phyloP scores from a whole-genome alignment of 1,284 basidiomycete genomes.

The Leccinum proliferum region DNA sequence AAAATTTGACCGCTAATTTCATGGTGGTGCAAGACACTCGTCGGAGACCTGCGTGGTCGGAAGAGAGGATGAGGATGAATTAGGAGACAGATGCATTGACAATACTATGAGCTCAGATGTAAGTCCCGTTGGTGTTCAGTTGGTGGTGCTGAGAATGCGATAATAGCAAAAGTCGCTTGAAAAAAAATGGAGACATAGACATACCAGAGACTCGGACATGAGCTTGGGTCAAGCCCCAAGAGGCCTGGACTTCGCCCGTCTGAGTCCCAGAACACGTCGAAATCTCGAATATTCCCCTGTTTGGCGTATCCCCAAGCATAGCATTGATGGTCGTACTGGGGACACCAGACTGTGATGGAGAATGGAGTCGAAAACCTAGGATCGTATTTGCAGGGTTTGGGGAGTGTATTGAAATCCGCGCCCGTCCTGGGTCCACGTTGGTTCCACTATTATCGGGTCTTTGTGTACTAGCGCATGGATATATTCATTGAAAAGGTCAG shows the following conservation, averaged over 20 bases:
- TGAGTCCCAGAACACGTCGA: slow-evolving; percentile 35
- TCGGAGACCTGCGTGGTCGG: slow-evolving; percentile 39
- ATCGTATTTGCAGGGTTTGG: background rate
- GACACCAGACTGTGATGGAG: slow-evolving; percentile 18
- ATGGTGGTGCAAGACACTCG: slow-evolving; percentile 56
- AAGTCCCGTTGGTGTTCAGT: slow-evolving; percentile 58
- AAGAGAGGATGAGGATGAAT: slow-evolving; percentile 21
- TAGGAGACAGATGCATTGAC: slow-evolving; percentile 12
- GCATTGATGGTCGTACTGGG: slow-evolving; percentile 38
- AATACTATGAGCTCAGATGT: slow-evolving; percentile 54
- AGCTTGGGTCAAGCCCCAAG: slow-evolving; percentile 10
- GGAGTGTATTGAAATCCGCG: background rate
- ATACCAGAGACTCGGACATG: slow-evolving; percentile 31
- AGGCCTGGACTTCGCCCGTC: too few relatives aligned
- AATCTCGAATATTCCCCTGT: slow-evolving; percentile 38
- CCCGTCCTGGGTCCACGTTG: background rate
- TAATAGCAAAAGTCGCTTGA: background rate
- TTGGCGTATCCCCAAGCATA: slow-evolving; percentile 46
- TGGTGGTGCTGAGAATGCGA: slow-evolving; percentile 33
- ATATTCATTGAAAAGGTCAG: background rate
- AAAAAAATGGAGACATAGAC: slow-evolving; percentile 20
- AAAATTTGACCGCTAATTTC: slow-evolving; percentile 52
- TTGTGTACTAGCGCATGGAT: background rate
- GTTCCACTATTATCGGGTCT: background rate
- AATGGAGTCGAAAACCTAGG: background rate